A percentile compares a stretch with the other conserved stretches of the same genome.
Evolutionary conservation across 768 basidiomycete species (phyloP).

Genomic region (Trametes punicea): DNA sequence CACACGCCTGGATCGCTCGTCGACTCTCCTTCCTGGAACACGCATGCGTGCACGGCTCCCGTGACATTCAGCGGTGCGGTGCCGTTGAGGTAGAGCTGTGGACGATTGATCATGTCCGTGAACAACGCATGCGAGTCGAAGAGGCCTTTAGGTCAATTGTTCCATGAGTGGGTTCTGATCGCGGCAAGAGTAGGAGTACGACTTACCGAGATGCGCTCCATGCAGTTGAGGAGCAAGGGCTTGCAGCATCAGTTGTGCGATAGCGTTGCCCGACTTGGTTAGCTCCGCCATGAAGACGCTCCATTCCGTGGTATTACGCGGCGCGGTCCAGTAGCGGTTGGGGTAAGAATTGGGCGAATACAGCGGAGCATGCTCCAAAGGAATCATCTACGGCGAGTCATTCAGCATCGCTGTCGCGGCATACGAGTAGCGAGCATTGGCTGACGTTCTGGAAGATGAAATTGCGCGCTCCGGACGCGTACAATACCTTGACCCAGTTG

Average conservation of each 20-base stretch:
- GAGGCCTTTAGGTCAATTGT: slow-evolving; percentile 37
- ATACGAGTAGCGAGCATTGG: not conserved
- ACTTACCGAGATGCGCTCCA: slow-evolving; percentile 56
- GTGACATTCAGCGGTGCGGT: slow-evolving; percentile 60
- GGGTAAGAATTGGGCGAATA: slow-evolving; percentile 33
- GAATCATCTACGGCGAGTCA: slow-evolving; percentile 32
- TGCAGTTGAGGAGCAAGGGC: slow-evolving; percentile 25
- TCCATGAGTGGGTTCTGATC: not conserved
- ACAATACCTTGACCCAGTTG: slow-evolving; percentile 55
- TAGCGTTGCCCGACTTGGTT: slow-evolving; percentile 30
- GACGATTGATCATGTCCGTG: slow-evolving; percentile 52
- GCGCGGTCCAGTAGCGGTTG: slow-evolving; percentile 32
- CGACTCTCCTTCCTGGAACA: slow-evolving; percentile 37
- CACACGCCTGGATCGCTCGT: slow-evolving; percentile 30
- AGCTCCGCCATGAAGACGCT: slow-evolving; percentile 33
- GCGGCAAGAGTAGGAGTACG: no score
- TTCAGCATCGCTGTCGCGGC: not conserved
- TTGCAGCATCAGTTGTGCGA: slow-evolving; percentile 27
- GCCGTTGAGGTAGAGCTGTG: slow-evolving; percentile 55
- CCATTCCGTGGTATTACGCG: slow-evolving; percentile 35
- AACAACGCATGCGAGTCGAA: slow-evolving; percentile 64
- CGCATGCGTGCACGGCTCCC: slow-evolving; percentile 47
- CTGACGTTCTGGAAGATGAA: slow-evolving; percentile 69
- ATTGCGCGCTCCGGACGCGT: slow-evolving; percentile 58
- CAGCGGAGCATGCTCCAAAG: slow-evolving; percentile 29